Evolutionary conservation across 305 asterid species (phyloP).

Genomic region (Ajuga reptans): DNA sequence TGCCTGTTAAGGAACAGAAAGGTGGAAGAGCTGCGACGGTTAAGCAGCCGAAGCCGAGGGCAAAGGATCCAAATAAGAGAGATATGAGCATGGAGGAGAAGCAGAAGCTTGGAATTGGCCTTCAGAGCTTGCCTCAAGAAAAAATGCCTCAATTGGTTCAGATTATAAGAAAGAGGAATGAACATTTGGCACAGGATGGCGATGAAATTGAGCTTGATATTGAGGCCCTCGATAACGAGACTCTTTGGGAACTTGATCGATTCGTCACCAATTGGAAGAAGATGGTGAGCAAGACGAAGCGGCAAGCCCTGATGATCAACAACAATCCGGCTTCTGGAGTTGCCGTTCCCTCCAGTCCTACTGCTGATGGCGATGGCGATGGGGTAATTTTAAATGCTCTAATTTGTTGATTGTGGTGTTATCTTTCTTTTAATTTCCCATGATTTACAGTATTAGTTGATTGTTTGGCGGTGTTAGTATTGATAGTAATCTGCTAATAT

Average conservation of each 20-base stretch:
- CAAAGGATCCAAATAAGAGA: conserved; percentile 77
- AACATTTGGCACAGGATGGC: conserved; percentile 84
- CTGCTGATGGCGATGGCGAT: conserved; percentile 50
- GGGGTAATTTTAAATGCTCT: conserved; percentile 33
- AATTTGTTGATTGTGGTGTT: too few relatives aligned
- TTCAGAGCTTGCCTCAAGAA: conserved; percentile 91
- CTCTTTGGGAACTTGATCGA: conserved; percentile 95
- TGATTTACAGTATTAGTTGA: too few relatives aligned
- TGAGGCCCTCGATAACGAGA: conserved; percentile 86
- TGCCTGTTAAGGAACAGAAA: conserved; percentile 35
- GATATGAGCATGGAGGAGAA: conserved; percentile 95
- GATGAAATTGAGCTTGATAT: conserved; percentile 98
- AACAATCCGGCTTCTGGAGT: conserved; percentile 33
- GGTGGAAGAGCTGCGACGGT: conserved; percentile 24
- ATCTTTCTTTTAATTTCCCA: too few relatives aligned
- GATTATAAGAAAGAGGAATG: conserved; percentile 79
- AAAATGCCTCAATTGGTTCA: conserved; percentile 90
- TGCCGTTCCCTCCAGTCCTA: conserved; percentile 38
- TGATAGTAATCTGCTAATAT: too few relatives aligned
- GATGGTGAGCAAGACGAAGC: conserved; percentile 79
- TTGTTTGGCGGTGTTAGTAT: too few relatives aligned
- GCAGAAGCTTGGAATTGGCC: conserved; percentile 79
- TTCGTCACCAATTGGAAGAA: conserved; percentile 97
- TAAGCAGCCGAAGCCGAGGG: conserved; percentile 87
- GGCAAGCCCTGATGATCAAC: conserved; percentile 66